Percentiles rank a stretch among this genome's conserved stretches.
These are phyloP conservation scores for Pseudogymnoascus sp. DNA, from an alignment of 2,329 filamentous ascomycete genomes.

Conservation along the genomic window DNA sequence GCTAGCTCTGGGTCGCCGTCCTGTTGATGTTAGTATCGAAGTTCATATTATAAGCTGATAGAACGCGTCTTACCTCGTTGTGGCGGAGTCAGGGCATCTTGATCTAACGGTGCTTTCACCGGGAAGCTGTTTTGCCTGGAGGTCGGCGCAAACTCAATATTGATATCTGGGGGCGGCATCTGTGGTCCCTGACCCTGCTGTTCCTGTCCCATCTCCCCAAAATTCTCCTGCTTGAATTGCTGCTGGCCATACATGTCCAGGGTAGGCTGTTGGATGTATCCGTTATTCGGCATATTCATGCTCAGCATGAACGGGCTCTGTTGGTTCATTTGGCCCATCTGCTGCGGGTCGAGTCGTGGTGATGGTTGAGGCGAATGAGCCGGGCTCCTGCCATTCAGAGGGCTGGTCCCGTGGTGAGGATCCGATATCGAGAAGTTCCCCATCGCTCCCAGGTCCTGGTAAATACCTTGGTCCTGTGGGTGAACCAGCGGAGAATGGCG, in stretches of 20 bases:
- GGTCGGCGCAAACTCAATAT: slow-evolving; percentile 82
- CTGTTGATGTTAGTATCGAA: slow-evolving; percentile 19
- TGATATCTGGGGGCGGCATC: slow-evolving; percentile 90
- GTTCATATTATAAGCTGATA: neutral
- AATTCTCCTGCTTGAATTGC: slow-evolving; percentile 36
- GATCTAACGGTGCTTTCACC: slow-evolving; percentile 52
- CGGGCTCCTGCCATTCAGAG: slow-evolving; percentile 67
- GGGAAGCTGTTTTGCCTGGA: slow-evolving; percentile 59
- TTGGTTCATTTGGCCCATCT: slow-evolving; percentile 37
- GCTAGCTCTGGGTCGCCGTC: slow-evolving; percentile 28
- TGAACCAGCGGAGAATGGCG: slow-evolving; percentile 73
- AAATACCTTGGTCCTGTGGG: slow-evolving; percentile 62
- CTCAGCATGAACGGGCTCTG: slow-evolving; percentile 35
- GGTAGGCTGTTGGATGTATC: slow-evolving; percentile 13
- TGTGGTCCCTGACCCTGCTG: slow-evolving; percentile 45
- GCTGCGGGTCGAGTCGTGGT: slow-evolving; percentile 49
- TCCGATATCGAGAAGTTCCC: slow-evolving; percentile 75
- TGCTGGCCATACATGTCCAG: slow-evolving; percentile 45
- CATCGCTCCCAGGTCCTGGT: slow-evolving; percentile 70
- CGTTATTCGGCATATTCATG: slow-evolving; percentile 32
- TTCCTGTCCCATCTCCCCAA: slow-evolving; percentile 46
- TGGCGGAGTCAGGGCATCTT: slow-evolving; percentile 77
- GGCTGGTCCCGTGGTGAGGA: slow-evolving; percentile 46
- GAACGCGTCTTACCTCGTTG: slow-evolving; percentile 46
- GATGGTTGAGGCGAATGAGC: slow-evolving; percentile 65